phyloP scores from a whole-genome alignment of 257 asterid species.

The Plectranthus barbatus region DNA sequence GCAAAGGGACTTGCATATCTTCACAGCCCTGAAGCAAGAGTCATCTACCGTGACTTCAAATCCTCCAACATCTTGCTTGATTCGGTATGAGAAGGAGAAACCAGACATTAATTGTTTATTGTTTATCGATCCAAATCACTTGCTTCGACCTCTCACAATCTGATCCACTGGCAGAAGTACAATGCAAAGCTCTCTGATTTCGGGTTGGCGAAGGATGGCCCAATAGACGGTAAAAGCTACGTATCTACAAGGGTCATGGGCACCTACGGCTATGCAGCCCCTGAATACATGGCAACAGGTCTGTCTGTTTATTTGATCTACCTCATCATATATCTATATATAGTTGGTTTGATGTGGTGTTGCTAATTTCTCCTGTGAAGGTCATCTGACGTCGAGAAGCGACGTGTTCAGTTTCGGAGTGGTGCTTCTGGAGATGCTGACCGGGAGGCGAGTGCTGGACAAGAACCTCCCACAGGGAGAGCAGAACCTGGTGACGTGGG shows the following conservation, averaged over 20 bases:
- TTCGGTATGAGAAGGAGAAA: constrained; percentile 5
- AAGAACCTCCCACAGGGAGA: constrained; percentile 18
- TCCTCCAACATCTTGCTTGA: constrained; percentile 20
- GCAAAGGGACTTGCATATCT: constrained; percentile 15
- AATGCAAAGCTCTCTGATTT: constrained; percentile 24
- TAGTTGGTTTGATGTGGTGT: not conserved
- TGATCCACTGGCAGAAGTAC: constrained; percentile 17
- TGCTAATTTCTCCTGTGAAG: not conserved
- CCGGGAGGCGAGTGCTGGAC: constrained; percentile 11
- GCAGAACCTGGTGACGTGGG: too few relatives aligned
- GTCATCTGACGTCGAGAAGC: constrained; percentile 15
- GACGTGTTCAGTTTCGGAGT: constrained; percentile 20
- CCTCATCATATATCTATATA: too few relatives aligned
- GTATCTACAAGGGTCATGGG: constrained; percentile 24
- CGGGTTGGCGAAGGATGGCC: constrained; percentile 25
- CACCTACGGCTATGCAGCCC: constrained; percentile 25
- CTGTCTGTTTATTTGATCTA: too few relatives aligned
- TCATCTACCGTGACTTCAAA: constrained; percentile 19
- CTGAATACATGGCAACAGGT: constrained; percentile 21
- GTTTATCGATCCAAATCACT: too few relatives aligned
- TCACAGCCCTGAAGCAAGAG: constrained; percentile 16
- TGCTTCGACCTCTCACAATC: too few relatives aligned
- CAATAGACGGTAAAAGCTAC: constrained; percentile 15
- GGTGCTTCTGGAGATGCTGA: constrained; percentile 12
- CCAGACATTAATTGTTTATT: too few relatives aligned